Evolutionary conservation across 805 yeast genomes (phyloP), one percentile per base, ranked within the genome.

Genomic region (Starmerella geochares): DNA sequence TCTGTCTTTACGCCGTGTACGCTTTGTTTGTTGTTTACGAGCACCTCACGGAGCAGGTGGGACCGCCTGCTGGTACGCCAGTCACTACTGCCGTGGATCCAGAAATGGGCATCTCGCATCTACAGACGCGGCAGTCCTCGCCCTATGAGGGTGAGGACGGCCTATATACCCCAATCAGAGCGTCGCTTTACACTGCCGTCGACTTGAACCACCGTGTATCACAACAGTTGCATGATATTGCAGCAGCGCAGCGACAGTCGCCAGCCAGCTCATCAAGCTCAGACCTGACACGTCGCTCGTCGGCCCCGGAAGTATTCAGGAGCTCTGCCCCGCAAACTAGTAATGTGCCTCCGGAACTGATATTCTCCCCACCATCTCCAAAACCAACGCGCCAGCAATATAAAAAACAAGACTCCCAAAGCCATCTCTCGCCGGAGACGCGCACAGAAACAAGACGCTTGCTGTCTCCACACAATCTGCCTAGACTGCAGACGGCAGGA

Each of bases 1-100:
- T 83, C 8, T 50, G 62, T 0, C 60, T 79, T 6, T 87, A 88
- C 61, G 53, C 74, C 1, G 51, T 61, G 0, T 88, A 86, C 59
- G 85, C 85, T 3, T 49, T 67, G 64, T 52, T 80, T 64, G 67
- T 71, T 20, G 60, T 73, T 2, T 31, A 62, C 17, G 67, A 77
- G 71, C 75, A 75, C 19, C 38, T 42, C 7, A 36, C 31, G 5
- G 25, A 23, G 39, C 23, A 32, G 25, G n/a, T 25, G 2, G 40
- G 6, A 13, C 35, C 27, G 13, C 35, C n/a, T 7, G 5, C 17
- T 14, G 16, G n/a, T 6, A 14, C 16, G 17, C 35, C 6, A 13
- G 35, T 11, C 29, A 20, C 17, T 13, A 20, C 17, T 13, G 27
- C 42, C 9, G 16, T 20, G 3, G 43, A 28, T 36, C 23, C 37